Conservation (phyloP, 2,329 filamentous ascomycete genomes). For the Aspergillus fructus region DNA sequence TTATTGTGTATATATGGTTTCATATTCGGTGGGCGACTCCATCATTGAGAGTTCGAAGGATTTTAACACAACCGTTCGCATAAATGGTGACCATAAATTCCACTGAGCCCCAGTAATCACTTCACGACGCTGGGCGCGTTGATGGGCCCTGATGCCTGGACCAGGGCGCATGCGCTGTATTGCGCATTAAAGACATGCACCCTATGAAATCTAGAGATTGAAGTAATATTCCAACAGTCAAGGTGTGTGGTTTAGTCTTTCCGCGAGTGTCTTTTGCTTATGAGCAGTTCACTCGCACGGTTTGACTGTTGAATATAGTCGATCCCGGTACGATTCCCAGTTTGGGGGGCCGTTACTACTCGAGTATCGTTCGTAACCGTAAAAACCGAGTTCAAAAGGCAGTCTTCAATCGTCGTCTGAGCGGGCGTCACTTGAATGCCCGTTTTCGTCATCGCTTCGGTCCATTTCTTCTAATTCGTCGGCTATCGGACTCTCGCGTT, state of each 20-base stretch:
- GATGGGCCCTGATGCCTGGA: neutral
- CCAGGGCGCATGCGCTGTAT: neutral
- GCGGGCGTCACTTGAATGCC: conserved; percentile 23
- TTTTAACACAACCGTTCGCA: neutral
- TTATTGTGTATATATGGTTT: conserved; percentile 2
- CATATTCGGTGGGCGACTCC: neutral
- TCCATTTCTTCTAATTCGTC: conserved; percentile 57
- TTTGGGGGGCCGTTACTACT: neutral
- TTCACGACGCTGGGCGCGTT: too few species aligned
- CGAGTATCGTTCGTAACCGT: neutral
- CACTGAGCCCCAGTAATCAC: neutral
- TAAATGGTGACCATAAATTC: neutral
- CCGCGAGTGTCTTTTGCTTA: neutral
- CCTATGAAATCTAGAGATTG: neutral
- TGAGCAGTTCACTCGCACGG: neutral
- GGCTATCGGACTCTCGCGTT: conserved; percentile 77
- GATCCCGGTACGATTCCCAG: neutral
- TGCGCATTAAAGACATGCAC: neutral
- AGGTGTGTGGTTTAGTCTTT: neutral
- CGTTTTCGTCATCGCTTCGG: conserved; percentile 26
- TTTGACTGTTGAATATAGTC: neutral
- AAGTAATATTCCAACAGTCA: neutral
- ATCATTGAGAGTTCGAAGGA: neutral
- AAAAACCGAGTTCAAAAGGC: neutral
- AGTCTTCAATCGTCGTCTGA: conserved; percentile 30